A percentile compares a stretch with the other conserved stretches of the same genome.
Evolutionary conservation across 306 rosid species (phyloP).

Genomic region (Cucurbita moschata): DNA sequence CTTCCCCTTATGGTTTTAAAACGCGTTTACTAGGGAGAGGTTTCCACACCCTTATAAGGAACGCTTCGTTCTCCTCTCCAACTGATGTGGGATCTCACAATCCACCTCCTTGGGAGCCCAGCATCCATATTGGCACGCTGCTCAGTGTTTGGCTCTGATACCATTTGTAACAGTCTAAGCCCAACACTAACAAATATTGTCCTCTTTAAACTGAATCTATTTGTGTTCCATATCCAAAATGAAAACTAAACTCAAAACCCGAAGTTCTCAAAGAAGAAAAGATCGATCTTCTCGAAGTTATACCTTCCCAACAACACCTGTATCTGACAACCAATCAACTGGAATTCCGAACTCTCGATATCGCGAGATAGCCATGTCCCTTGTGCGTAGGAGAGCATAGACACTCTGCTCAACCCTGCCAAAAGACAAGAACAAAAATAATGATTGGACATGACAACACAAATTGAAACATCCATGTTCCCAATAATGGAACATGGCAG

Average conservation of each 20-base stretch:
- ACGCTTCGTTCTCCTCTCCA: no score
- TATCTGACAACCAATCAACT: slow-evolving; percentile 72
- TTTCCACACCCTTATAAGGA: no score
- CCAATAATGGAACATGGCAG: not conserved
- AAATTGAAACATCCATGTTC: not conserved
- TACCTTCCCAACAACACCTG: slow-evolving; percentile 98
- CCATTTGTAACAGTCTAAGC: no score
- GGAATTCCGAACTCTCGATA: slow-evolving; percentile 92
- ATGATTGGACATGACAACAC: not conserved
- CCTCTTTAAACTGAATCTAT: not conserved
- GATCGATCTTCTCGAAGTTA: not conserved
- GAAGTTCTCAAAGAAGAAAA: not conserved
- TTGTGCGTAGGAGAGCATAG: slow-evolving; percentile 75
- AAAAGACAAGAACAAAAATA: slow-evolving; percentile 4
- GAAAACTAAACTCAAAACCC: not conserved
- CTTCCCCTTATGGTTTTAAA: no score
- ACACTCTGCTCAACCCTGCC: slow-evolving; percentile 86
- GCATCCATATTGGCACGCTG: no score
- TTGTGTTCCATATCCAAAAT: not conserved
- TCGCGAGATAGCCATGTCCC: slow-evolving; percentile 92
- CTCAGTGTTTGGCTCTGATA: no score
- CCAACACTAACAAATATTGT: no score
- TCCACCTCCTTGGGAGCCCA: no score
- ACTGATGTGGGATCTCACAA: no score
- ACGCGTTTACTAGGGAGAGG: no score